phyloP scores from a whole-genome alignment of 176 grass and related monocot genomes.

The Eragrostis curvula region DNA sequence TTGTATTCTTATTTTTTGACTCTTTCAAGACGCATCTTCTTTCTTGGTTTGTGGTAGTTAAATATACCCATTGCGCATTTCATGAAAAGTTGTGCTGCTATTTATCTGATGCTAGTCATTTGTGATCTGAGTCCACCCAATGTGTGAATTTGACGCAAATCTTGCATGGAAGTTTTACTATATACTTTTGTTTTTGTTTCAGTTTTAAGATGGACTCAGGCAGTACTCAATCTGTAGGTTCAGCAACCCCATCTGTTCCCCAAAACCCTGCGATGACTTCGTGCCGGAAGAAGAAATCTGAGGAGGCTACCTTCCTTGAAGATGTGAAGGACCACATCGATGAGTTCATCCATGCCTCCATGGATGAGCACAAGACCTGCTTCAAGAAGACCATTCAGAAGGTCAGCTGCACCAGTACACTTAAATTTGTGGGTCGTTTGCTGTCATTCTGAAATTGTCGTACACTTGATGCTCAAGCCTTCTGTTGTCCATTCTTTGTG shows the following conservation, averaged over 20 bases:
- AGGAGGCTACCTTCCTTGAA: slow-evolving; percentile 67
- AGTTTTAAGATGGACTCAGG: slow-evolving; percentile 61
- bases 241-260: slow-evolving; percentile 27
- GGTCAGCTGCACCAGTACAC: slow-evolving; percentile 38
- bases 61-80: background rate
- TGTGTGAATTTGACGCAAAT: background rate
- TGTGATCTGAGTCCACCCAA: background rate
- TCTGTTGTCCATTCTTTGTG: background rate
- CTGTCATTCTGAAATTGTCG: background rate
- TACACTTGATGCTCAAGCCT: background rate
- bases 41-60: background rate
- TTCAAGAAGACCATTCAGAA: slow-evolving; percentile 88
- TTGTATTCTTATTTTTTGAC: background rate
- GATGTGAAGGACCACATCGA: slow-evolving; percentile 92
- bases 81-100: background rate
- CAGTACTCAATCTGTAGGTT: slow-evolving; percentile 50
- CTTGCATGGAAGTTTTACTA: background rate
- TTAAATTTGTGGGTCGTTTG: background rate
- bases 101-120: slow-evolving; percentile 10
- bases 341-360: slow-evolving; percentile 86
- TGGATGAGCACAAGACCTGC: slow-evolving; percentile 98
- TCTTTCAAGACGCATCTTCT: too few relatives aligned
- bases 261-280: slow-evolving; percentile 66
- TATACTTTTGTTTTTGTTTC: background rate
- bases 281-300: slow-evolving; percentile 85